Evolutionary conservation across 2,329 filamentous ascomycete species (phyloP), one percentile per base, ranked within the genome.

Genomic region (Scopulariopsis brevicaulis): DNA sequence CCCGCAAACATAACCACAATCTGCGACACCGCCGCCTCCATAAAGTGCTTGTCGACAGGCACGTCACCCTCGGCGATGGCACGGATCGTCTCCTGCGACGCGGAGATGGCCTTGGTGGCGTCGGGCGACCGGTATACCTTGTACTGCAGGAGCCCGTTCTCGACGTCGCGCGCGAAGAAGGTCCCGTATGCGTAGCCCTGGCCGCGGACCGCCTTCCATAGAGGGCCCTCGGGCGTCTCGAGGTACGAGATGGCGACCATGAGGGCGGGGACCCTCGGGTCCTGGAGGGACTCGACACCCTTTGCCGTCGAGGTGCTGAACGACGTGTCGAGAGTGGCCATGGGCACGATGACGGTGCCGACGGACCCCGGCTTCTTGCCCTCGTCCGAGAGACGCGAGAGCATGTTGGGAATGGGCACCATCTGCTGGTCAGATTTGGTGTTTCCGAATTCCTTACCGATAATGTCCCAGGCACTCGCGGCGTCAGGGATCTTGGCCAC

Each of bases 131-230:
- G 87, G 75, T 95, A 96, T 50, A 97, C 86, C 58, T 85, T 84
- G 73, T 95, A 95, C 61, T 89, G 86, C 56, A 96, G 74, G 55
- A 89, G 83, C 2, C 93, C 94, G 1, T 84, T 85, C 66, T 94
- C 90, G 32, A 89, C 75, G 66, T 90, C 87, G 53, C 88, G 85
- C 52, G 80, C 80, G 67, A 97, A 96, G 65, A 81, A 84, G 1
- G 88, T 86, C 57, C 92, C 92, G 67, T 99, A 99, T 0, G 94
- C 94, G 56, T 97, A 84, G 52, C 94, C 94, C 51, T 90, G 94
- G 58, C 94, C 94, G 53, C 94, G 90, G 54, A 97, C 89, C 0
- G 90, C 90, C 62, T 87, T 87, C 93, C 94, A 97, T 35, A 99
- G 82, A 0, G 94, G 94, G 0, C 94, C 94, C 71, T 99, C 94